Evolutionary conservation across 179 eudicot genomes (phyloP).

Genomic region (Spinacia oleracea): DNA sequence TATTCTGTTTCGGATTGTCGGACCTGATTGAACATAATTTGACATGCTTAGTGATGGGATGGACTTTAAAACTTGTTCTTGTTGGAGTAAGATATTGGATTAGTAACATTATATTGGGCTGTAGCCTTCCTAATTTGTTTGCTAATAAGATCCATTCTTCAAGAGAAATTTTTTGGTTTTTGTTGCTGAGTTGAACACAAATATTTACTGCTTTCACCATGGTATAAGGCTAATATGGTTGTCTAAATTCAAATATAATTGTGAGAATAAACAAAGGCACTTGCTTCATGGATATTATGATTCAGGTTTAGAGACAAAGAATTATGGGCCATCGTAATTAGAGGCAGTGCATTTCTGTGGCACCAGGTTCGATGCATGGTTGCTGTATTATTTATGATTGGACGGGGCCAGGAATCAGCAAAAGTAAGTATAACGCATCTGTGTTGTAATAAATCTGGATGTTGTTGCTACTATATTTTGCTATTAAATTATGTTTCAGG

Average conservation of each 20-base stretch:
- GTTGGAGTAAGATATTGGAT: too few species aligned
- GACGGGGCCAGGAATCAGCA: slow-evolving; percentile 77
- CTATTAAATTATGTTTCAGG: not conserved
- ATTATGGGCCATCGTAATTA: slow-evolving; percentile 72
- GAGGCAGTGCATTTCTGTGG: slow-evolving; percentile 97
- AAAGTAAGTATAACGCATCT: slow-evolving; percentile 53
- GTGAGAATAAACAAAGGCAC: not conserved
- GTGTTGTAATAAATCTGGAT: slow-evolving; percentile 15
- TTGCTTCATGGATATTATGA: slow-evolving; percentile 13
- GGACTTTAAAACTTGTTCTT: not conserved
- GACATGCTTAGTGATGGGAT: slow-evolving; percentile 1
- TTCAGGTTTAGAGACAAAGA: slow-evolving; percentile 63
- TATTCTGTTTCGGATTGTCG: not conserved
- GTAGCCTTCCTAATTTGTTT: not conserved
- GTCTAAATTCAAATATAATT: not conserved
- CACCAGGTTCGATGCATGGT: slow-evolving; percentile 99
- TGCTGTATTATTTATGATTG: slow-evolving; percentile 84
- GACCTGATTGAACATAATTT: not conserved
- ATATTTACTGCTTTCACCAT: slow-evolving; percentile 6
- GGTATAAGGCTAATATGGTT: not conserved
- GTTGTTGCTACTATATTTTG: not conserved
- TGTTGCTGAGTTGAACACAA: slow-evolving; percentile 3
- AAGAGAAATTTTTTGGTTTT: not conserved
- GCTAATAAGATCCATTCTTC: not conserved
- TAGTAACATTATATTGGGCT: not conserved